Evolutionary conservation across 176 grass and related monocot genomes (phyloP), one percentile per base, ranked within the genome.

Genomic region (Urochloa ruziziensis): DNA sequence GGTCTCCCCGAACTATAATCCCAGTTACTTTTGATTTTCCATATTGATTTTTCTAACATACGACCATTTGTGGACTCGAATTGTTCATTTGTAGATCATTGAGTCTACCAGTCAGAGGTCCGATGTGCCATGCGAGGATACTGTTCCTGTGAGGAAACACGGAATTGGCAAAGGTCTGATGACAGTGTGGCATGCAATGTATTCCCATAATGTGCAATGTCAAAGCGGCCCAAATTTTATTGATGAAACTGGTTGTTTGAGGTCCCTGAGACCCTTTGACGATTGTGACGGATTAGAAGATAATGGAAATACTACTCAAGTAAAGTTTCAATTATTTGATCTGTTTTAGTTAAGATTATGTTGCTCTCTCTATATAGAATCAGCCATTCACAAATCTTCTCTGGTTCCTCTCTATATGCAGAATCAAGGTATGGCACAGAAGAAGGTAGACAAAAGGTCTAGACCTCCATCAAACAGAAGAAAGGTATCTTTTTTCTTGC

Each of bases 81-180:
- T 39, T 84, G 15, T 78, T 77, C 57, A 60, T 75, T 21, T 89
- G 54, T 47, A 92, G 91, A 61, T 90, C 24, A 59, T 78, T 33
- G 70, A 81, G 49, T 61, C 40, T 70, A 43, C 73, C 51, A 74
- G 70, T 40, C 58, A 73, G 27, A 82, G 43, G 78, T 61, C 83
- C 35, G 54, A 9, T 40, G 14, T 68, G 48, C 36, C 74, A 37
- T 42, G 53, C 37, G 67, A 73, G 86, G 73, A 82, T 36, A 83
- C 56, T 70, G 66, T 43, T 90, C 77, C 78, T 84, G 49, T 87
- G 74, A 87, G 66, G 85, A 99, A 96, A 66, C 89, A 99, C 87
- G 96, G 96, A 80, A 85, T 80, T 46, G 96, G 93, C 79, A 99
- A 99, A 93, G 96, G 96, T 79, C 81, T 99, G 73, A 99, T 99